phyloP scores from a whole-genome alignment of 2,329 filamentous ascomycete genomes.

The Calonectria ilicicola region DNA sequence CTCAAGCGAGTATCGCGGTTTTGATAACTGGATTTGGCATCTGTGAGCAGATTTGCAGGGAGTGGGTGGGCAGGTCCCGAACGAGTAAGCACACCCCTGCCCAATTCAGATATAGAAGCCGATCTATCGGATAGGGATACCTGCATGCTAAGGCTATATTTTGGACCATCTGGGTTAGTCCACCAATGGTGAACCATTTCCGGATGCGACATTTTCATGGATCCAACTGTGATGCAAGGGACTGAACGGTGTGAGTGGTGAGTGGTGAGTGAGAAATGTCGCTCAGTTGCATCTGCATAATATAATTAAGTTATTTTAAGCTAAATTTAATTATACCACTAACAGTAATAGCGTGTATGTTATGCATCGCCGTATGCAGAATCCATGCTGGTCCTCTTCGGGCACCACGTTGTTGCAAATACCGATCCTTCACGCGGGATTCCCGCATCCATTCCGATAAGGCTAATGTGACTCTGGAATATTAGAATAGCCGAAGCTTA shows the following conservation, averaged over 20 bases:
- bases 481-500: too few species aligned
- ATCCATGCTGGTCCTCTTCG: neutral
- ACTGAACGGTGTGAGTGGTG: neutral
- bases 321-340: neutral
- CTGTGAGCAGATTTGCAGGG: constrained; percentile 9
- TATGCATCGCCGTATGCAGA: neutral
- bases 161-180: neutral
- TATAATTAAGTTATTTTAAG: neutral
- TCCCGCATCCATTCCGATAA: too few species aligned
- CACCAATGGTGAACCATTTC: neutral
- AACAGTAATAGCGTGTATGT: neutral
- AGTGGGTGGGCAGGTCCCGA: neutral
- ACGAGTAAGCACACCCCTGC: neutral
- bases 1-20: constrained; percentile 2
- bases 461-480: too few species aligned
- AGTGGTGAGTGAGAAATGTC: neutral
- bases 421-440: neutral
- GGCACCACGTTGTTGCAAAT: neutral
- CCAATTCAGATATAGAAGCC: neutral
- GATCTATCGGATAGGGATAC: neutral
- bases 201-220: neutral
- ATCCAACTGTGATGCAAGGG: neutral
- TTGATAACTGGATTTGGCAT: constrained; percentile 1
- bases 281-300: neutral
- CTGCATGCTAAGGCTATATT: neutral